Evolutionary conservation across 2,329 filamentous ascomycete species (phyloP).

Genomic region (Daldinia eschscholtzii): DNA sequence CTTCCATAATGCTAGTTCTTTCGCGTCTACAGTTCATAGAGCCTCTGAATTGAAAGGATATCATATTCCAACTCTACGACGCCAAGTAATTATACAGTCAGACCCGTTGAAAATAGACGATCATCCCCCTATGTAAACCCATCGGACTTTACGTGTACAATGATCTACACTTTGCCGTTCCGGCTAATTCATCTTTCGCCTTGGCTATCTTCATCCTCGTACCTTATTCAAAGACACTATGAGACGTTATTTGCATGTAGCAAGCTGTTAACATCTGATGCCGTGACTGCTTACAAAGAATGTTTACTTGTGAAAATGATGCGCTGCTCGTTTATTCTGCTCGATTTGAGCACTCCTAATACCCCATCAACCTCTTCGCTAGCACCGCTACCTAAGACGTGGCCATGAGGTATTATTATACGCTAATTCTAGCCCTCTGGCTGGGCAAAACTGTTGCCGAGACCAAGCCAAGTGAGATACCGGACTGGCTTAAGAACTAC

Average conservation of each 20-base stretch:
- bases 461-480: conserved; percentile 22
- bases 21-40: neutral
- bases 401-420: conserved; percentile 23
- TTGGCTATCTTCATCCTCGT: conserved; percentile 30
- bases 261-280: conserved; percentile 31
- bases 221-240: conserved; percentile 10
- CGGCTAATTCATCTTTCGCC: conserved; percentile 39
- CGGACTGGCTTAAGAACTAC: conserved; percentile 36
- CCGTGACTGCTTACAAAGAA: conserved; percentile 16
- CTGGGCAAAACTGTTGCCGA: conserved; percentile 5
- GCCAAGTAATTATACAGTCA: conserved; percentile 4
- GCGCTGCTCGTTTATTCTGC: conserved; percentile 12
- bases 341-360: neutral
- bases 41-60: neutral
- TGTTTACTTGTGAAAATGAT: conserved; percentile 15
- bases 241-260: conserved; percentile 18
- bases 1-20: neutral
- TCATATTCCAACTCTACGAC: neutral
- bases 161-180: conserved; percentile 44
- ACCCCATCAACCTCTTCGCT: neutral
- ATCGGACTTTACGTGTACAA: conserved; percentile 1
- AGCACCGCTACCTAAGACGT: neutral
- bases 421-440: conserved; percentile 22
- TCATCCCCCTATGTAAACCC: conserved; percentile 10
- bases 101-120: conserved; percentile 5